Evolutionary conservation across 164 flowering plant species (phyloP).

Genomic region (Litsea cubeba): DNA sequence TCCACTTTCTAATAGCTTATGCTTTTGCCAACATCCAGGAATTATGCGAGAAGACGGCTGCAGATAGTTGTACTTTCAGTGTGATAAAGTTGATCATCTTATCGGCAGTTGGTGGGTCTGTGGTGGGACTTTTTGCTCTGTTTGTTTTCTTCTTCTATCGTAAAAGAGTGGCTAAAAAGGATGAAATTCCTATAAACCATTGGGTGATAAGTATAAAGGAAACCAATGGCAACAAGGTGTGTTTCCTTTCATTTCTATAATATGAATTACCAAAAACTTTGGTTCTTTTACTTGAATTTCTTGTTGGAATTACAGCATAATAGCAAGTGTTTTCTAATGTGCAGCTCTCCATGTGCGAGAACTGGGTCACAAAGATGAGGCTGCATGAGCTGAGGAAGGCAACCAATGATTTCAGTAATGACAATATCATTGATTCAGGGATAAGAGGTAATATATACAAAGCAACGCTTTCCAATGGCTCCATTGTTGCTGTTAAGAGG

Average conservation of each 20-base stretch:
- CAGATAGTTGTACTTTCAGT: no score
- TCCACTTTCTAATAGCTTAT: no score
- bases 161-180: conserved; percentile 36
- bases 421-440: conserved; percentile 18
- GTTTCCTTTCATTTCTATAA: neutral
- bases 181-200: conserved; percentile 35
- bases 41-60: no score
- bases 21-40: no score
- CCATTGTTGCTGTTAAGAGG: conserved; percentile 19
- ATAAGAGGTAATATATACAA: conserved; percentile 21
- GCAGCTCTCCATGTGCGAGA: conserved; percentile 48
- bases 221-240: conserved; percentile 54
- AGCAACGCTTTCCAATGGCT: conserved; percentile 18
- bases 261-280: neutral
- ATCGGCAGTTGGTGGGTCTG: no score
- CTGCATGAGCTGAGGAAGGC: conserved; percentile 20
- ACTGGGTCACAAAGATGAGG: conserved; percentile 13
- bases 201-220: conserved; percentile 73
- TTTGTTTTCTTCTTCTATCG: neutral
- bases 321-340: conserved; percentile 4
- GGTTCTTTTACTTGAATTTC: neutral
- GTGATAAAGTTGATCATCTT: no score
- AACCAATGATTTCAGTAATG: conserved; percentile 19
- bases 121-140: no score
- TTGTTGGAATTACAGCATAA: neutral